Evolutionary conservation across 768 basidiomycete species (phyloP).

Genomic region (Exsudoporus frostii): DNA sequence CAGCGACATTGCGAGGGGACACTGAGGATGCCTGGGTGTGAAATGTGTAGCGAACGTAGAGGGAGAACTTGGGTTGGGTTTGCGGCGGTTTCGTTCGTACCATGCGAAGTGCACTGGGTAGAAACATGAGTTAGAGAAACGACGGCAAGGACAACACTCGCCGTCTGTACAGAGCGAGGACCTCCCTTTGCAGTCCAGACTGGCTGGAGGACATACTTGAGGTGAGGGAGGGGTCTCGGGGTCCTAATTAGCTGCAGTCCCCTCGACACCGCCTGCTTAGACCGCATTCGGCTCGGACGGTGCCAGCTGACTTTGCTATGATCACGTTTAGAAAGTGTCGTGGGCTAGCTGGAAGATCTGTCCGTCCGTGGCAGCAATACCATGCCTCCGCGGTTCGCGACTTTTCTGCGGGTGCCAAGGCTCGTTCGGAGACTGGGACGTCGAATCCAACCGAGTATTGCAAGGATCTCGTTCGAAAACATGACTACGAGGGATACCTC

Average conservation of each 20-base stretch:
- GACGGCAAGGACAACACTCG: constrained; percentile 21
- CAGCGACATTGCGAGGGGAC: constrained; percentile 62
- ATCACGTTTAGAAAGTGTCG: constrained; percentile 15
- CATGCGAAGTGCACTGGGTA: constrained; percentile 69
- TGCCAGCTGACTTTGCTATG: constrained; percentile 12
- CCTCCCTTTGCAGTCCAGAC: constrained; percentile 53
- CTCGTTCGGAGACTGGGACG: constrained; percentile 16
- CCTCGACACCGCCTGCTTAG: constrained; percentile 23
- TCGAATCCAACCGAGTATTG: constrained; percentile 60
- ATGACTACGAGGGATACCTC: constrained; percentile 81
- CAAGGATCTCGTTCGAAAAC: constrained; percentile 64
- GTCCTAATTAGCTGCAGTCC: constrained; percentile 11
- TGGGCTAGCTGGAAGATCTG: constrained; percentile 3
- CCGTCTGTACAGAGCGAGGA: constrained; percentile 55
- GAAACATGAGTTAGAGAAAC: constrained; percentile 5
- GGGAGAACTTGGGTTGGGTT: constrained; percentile 60
- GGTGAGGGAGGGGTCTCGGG: background rate
- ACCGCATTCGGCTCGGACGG: constrained; percentile 2
- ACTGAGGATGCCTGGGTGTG: constrained; percentile 57
- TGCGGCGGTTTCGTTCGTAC: constrained; percentile 60
- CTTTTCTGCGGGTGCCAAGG: constrained; percentile 11
- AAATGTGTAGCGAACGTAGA: constrained; percentile 69
- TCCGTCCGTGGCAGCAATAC: constrained; percentile 9
- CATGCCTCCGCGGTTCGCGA: constrained; percentile 2
- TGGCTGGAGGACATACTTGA: constrained; percentile 28